Evolutionary conservation across 108 stramenopile species (phyloP).

Genomic region (Fragilariopsis cylindrus): DNA sequence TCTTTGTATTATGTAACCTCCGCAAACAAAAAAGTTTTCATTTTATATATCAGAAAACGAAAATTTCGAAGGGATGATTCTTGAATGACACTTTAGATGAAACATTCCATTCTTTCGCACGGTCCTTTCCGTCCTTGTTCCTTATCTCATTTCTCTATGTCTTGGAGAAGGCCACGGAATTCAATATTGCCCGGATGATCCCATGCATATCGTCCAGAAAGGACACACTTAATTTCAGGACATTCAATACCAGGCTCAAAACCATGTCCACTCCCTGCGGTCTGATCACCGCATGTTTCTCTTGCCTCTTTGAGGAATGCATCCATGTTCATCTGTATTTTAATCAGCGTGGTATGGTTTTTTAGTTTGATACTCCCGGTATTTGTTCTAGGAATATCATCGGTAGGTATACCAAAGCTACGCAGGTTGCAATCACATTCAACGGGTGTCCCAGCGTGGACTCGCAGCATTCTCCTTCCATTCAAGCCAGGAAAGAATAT

Average conservation of each 20-base stretch:
- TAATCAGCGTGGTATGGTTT: neutral
- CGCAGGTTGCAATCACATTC: slow-evolving; percentile 23
- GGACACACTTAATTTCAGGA: slow-evolving; percentile 16
- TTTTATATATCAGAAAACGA: slow-evolving; percentile 13
- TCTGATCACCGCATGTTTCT: neutral
- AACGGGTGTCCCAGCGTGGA: slow-evolving; percentile 24
- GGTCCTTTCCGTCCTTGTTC: neutral
- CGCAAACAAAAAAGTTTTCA: slow-evolving; percentile 1
- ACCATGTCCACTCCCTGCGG: neutral
- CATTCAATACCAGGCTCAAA: slow-evolving; percentile 7
- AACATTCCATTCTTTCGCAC: neutral
- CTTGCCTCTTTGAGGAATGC: neutral
- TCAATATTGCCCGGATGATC: slow-evolving; percentile 5
- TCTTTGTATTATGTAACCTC: neutral
- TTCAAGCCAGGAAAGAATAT: neutral
- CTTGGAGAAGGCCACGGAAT: slow-evolving; percentile 4
- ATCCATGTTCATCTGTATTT: neutral
- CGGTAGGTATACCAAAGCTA: slow-evolving; percentile 22
- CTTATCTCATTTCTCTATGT: neutral
- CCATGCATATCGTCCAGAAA: slow-evolving; percentile 5
- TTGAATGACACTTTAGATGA: neutral
- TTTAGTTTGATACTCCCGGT: neutral
- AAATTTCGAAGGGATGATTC: slow-evolving; percentile 1
- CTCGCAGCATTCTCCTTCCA: slow-evolving; percentile 3
- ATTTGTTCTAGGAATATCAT: slow-evolving; percentile 5